phyloP scores from a whole-genome alignment of 108 stramenopile genomes.

The Cyclotella sp. region DNA sequence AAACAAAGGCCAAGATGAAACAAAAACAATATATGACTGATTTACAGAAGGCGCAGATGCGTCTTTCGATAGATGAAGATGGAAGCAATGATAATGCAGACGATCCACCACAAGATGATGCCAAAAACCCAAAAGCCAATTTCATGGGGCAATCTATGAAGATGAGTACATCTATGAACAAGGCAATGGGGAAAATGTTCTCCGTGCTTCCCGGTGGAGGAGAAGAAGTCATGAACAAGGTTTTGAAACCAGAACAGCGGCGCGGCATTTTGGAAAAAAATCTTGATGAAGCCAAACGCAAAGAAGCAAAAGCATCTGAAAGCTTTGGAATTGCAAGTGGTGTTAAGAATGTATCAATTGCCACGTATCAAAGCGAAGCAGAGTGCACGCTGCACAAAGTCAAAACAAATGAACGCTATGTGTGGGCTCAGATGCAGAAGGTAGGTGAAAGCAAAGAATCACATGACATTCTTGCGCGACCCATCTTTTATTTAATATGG shows the following conservation, averaged over 20 bases:
- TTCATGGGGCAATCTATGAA: slow-evolving; percentile 24
- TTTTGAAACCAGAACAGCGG: slow-evolving; percentile 65
- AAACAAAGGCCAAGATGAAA: slow-evolving; percentile 60
- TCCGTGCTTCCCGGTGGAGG: slow-evolving; percentile 65
- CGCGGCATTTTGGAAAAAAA: slow-evolving; percentile 54
- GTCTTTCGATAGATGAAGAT: slow-evolving; percentile 57
- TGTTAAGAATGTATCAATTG: slow-evolving; percentile 44
- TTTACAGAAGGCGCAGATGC: slow-evolving; percentile 61
- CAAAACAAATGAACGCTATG: slow-evolving; percentile 53
- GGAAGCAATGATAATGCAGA: slow-evolving; percentile 14
- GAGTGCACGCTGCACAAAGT: slow-evolving; percentile 48
- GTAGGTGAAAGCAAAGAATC: too few species aligned
- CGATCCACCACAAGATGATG: slow-evolving; percentile 5
- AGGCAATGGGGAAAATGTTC: slow-evolving; percentile 69
- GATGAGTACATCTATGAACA: slow-evolving; percentile 46
- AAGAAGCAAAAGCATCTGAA: slow-evolving; percentile 59
- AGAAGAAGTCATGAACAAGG: slow-evolving; percentile 75
- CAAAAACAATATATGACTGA: slow-evolving; percentile 60
- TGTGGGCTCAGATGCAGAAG: slow-evolving; percentile 55
- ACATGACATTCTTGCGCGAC: too few species aligned
- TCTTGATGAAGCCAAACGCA: slow-evolving; percentile 63
- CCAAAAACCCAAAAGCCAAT: slow-evolving; percentile 17
- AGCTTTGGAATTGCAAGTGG: slow-evolving; percentile 53
- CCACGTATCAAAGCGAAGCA: slow-evolving; percentile 51
- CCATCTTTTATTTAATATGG: too few species aligned